Evolutionary conservation across 2,329 filamentous ascomycete genomes (phyloP).

Genomic region (Ophiostoma ulmi): DNA sequence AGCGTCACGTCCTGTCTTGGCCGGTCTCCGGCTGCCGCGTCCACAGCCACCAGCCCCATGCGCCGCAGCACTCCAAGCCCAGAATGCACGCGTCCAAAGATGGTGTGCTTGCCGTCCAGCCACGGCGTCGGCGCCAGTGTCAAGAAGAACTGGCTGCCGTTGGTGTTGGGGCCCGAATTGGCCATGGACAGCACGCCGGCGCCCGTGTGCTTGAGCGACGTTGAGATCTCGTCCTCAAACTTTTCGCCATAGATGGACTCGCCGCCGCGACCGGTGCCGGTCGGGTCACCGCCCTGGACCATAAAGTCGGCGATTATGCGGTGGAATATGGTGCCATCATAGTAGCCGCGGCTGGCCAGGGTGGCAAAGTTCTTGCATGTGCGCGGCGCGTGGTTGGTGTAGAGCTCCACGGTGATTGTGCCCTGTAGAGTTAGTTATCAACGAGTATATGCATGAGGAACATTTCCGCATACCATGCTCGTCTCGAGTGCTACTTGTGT

Average conservation of each 20-base stretch:
- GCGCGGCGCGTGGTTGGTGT: constrained; percentile 80
- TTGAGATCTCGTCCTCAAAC: constrained; percentile 83
- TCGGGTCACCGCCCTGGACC: constrained; percentile 91
- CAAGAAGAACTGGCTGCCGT: constrained; percentile 94
- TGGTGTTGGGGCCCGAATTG: constrained; percentile 87
- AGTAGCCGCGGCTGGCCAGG: constrained; percentile 78
- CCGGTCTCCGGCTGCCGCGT: constrained; percentile 59
- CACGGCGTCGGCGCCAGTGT: constrained; percentile 91
- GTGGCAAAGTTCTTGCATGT: constrained; percentile 84
- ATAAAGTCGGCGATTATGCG: constrained; percentile 95
- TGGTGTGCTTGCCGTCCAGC: constrained; percentile 95
- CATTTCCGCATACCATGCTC: constrained; percentile 59
- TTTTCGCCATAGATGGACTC: constrained; percentile 86
- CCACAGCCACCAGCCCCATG: constrained; percentile 84
- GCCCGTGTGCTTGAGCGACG: constrained; percentile 75
- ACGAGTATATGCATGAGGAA: background rate
- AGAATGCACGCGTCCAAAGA: constrained; percentile 83
- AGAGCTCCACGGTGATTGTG: constrained; percentile 80
- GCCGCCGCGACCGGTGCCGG: constrained; percentile 86
- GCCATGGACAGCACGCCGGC: constrained; percentile 96
- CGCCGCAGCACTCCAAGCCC: constrained; percentile 80
- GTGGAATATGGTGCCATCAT: constrained; percentile 81
- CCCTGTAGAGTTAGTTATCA: constrained; percentile 51
- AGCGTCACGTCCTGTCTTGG: constrained; percentile 81
- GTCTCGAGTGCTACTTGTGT: constrained; percentile 79